A percentile compares a stretch with the other conserved stretches of the same genome.
Conservation (phyloP, 2,329 filamentous ascomycete genomes). For the Claviceps sp. region DNA sequence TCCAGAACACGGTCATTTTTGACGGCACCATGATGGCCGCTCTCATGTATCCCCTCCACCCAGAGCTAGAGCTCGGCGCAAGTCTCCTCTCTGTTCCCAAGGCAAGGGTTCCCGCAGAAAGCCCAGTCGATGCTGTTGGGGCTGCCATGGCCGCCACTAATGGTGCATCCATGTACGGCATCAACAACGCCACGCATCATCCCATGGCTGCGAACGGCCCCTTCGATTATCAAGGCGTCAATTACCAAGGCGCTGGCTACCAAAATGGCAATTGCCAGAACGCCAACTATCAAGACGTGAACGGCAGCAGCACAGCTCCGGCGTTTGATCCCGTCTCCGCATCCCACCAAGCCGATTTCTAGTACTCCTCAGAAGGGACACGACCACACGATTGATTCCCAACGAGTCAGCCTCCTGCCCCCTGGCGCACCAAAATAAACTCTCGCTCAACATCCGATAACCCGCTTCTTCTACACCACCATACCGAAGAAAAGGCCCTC, state of each 20-base stretch:
- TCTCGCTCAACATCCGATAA: not conserved
- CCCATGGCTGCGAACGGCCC: not conserved
- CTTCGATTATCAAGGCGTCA: not conserved
- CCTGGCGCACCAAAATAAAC: not conserved
- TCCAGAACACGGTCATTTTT: constrained; percentile 90
- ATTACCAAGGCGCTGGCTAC: too few species aligned
- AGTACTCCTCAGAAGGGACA: not conserved
- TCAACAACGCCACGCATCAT: not conserved
- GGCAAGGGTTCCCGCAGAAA: not conserved
- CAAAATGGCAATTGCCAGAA: too few species aligned
- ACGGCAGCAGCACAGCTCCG: not conserved
- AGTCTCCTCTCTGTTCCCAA: constrained; percentile 25
- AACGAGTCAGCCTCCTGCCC: not conserved
- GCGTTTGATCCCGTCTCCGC: not conserved
- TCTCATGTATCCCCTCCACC: constrained; percentile 70
- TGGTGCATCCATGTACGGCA: not conserved
- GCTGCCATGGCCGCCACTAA: not conserved
- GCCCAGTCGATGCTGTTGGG: not conserved
- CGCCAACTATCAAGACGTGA: not conserved
- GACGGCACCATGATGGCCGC: constrained; percentile 72
- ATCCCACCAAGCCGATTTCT: not conserved
- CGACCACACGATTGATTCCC: not conserved
- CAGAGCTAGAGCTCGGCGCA: constrained; percentile 42
- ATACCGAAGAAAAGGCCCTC: too few species aligned
- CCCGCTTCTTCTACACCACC: too few species aligned